Conservation (phyloP, 2,329 filamentous ascomycete genomes). For the Boeremia exigua region DNA sequence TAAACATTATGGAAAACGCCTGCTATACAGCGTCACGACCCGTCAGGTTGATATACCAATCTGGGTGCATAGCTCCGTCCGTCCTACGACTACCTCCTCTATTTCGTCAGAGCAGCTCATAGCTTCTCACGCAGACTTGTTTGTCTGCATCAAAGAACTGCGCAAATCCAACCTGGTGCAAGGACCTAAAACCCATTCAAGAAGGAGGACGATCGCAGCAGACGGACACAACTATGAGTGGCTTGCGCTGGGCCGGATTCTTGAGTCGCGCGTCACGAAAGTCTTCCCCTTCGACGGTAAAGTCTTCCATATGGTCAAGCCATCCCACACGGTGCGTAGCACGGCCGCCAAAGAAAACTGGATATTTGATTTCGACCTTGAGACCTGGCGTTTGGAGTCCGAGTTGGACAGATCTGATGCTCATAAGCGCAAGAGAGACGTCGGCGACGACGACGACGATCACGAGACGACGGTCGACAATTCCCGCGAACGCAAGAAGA, state of each 20-base stretch:
- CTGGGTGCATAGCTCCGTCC: neutral
- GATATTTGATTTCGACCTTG: slow-evolving; percentile 10
- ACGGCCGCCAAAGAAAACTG: neutral
- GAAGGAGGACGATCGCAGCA: neutral
- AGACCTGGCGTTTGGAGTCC: slow-evolving; percentile 9
- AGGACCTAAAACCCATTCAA: neutral
- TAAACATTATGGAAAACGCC: neutral
- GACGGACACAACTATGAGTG: slow-evolving; percentile 26
- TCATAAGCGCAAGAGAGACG: neutral
- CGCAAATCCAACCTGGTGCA: slow-evolving; percentile 9
- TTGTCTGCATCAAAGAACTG: slow-evolving; percentile 5
- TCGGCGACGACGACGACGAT: neutral
- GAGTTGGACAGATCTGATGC: neutral
- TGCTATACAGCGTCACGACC: neutral
- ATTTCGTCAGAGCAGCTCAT: neutral
- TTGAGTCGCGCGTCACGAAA: neutral
- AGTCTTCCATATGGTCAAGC: slow-evolving; percentile 4
- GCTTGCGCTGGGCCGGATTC: slow-evolving; percentile 18
- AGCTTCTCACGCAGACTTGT: neutral
- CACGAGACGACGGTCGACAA: neutral
- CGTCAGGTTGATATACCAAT: neutral
- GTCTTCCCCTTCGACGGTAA: slow-evolving; percentile 27
- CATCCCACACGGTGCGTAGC: neutral
- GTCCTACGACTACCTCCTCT: neutral
- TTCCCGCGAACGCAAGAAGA: neutral